Evolutionary conservation across 176 grass and related monocot species (phyloP), one percentile per base, ranked within the genome.

Genomic region (Carex myosuroides): DNA sequence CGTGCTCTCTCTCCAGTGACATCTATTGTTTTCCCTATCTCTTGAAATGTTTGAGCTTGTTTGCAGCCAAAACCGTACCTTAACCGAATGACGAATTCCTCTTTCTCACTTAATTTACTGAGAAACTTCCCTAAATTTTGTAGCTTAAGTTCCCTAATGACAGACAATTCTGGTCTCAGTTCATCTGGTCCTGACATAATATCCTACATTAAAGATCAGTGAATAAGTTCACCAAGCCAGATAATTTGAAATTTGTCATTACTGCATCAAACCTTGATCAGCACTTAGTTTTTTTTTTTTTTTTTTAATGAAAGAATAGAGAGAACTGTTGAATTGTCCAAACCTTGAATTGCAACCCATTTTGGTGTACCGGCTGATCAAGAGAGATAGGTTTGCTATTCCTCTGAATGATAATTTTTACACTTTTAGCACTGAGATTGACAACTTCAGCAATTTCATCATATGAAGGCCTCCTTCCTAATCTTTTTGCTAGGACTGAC

Each of bases 391-490:
- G 82, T 63, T 59, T 76, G 50, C 65, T 85, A 70, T 59, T 88
- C 60, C 54, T 42, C 64, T 81, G 75, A 42, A 26, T 35, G 33
- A 88, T 61, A 63, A 85, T 62, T 84, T 41, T 75, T 37, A 88
- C 87, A 56, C 62, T 81, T 2, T 64, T 73, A 54, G 60, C 74
- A 61, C 74, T 68, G 46, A 88, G 68, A 30, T 85, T 26, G 35
- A 16, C 10, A 35, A 81, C 52, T 55, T 73, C 82, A 37, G 87
- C 87, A 53, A 88, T 81, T 88, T 88, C 87, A 62, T 79, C 64
- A 72, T 81, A 81, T 46, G 82, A 85, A 64, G 87, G 87, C 52
- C 13, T 54, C 26, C 87, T 88, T 26, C 74, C 64, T 54, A 88
- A 60, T 85, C 5, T 29, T 17, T 22, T 61, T 5, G 37, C 32